These are phyloP conservation scores for Sesbania bispinosa DNA, from an alignment of 306 rosid genomes.

Conservation along the genomic window DNA sequence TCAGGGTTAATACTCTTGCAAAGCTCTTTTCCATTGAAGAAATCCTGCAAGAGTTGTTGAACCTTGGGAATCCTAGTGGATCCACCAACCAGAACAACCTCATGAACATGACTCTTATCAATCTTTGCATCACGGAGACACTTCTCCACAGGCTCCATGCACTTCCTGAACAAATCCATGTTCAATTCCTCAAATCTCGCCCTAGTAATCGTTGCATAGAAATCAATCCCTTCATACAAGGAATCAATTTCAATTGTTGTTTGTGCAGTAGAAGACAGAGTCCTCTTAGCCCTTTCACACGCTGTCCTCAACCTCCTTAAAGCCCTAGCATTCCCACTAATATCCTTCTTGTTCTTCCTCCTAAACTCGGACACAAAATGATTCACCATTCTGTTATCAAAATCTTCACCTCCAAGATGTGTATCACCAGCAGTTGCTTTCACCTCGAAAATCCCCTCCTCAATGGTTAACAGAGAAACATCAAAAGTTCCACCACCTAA, in stretches of 20 bases:
- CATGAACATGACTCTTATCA: slow-evolving; percentile 60
- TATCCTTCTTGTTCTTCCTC: slow-evolving; percentile 75
- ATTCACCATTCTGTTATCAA: slow-evolving; percentile 78
- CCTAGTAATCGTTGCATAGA: slow-evolving; percentile 66
- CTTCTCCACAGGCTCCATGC: slow-evolving; percentile 89
- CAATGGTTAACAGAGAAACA: slow-evolving; percentile 64
- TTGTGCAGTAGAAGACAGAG: slow-evolving; percentile 62
- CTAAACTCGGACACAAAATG: slow-evolving; percentile 63
- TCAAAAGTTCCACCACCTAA: slow-evolving; percentile 83
- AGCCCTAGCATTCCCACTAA: slow-evolving; percentile 63
- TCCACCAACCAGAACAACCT: slow-evolving; percentile 80
- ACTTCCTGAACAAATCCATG: slow-evolving; percentile 75
- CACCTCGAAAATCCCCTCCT: slow-evolving; percentile 83
- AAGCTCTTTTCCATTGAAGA: slow-evolving; percentile 80
- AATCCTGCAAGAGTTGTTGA: slow-evolving; percentile 70
- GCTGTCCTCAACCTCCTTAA: slow-evolving; percentile 77
- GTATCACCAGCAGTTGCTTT: slow-evolving; percentile 87
- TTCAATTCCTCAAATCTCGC: slow-evolving; percentile 79
- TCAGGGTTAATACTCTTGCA: slow-evolving; percentile 86
- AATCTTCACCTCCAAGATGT: slow-evolving; percentile 84
- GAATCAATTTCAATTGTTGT: slow-evolving; percentile 83
- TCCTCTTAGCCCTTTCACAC: slow-evolving; percentile 73
- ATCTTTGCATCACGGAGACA: slow-evolving; percentile 69
- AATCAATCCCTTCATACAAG: slow-evolving; percentile 70
- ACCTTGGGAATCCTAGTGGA: slow-evolving; percentile 78